A percentile compares a stretch with the other conserved stretches of the same genome.
Evolutionary conservation across 2,329 filamentous ascomycete genomes (phyloP).

Genomic region (Davidsoniella virescens): DNA sequence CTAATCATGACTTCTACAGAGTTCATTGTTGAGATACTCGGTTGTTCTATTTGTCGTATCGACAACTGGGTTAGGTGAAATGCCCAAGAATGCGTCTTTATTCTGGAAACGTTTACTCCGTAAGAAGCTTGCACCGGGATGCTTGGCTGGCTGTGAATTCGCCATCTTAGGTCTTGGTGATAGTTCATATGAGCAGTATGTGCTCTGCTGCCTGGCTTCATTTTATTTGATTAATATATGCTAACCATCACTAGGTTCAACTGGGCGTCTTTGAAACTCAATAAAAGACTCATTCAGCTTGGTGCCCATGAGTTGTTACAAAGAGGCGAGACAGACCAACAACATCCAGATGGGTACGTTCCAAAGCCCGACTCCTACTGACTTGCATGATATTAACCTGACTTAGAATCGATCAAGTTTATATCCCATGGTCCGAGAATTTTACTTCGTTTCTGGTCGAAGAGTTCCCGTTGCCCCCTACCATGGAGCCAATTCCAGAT

Average conservation of each 20-base stretch:
- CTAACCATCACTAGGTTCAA: conserved; percentile 50
- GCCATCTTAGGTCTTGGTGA: conserved; percentile 85
- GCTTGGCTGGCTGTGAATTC: conserved; percentile 53
- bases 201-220: neutral
- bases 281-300: conserved; percentile 68
- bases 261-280: conserved; percentile 77
- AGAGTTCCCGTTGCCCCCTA: conserved; percentile 52
- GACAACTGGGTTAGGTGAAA: conserved; percentile 87
- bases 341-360: conserved; percentile 77
- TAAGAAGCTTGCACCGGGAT: conserved; percentile 57
- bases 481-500: conserved; percentile 52
- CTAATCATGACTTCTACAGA: conserved; percentile 22
- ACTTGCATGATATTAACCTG: neutral
- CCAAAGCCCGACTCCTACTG: neutral
- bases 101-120: conserved; percentile 80
- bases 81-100: conserved; percentile 63
- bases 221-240: neutral
- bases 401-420: conserved; percentile 60
- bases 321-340: conserved; percentile 78
- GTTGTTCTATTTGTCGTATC: conserved; percentile 70
- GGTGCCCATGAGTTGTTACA: conserved; percentile 63
- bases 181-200: conserved; percentile 80
- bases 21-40: conserved; percentile 30
- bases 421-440: conserved; percentile 58
- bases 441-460: conserved; percentile 51